Base-by-base conservation (phyloP, 176 grass and related monocot species). In the Oryza australiensis region DNA sequence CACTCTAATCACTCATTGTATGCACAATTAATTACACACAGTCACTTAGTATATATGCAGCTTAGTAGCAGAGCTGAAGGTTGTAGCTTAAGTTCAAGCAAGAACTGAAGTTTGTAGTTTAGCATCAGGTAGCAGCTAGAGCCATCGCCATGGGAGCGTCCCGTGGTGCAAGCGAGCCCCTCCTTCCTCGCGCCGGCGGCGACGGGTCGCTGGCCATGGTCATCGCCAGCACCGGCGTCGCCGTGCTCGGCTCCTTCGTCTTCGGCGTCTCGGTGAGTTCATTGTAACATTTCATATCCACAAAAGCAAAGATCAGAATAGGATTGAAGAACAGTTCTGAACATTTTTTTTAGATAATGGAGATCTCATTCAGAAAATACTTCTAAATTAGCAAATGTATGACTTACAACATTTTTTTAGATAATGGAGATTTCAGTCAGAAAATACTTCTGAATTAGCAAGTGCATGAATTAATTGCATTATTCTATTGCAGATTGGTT, bases 221-320 rank as follows among this genome's bases (percentile, higher is more conserved):
- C 72, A n/a, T 92, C 16, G 49, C 86, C 71, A 77, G 90, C 62
- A 92, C 90, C 5, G 75, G 74, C 8, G 87, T 92, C 14, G 63
- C 90, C 5, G 80, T 92, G 8, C 79, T 80, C 51, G 90, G 90
- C 18, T 92, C 90, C 7, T 92, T 92, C 71, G 75, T 59, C 38
- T 92, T 82, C 45, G 90, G 90, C n/a, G 80, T 85, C 62, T 49
- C 79, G 83, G 90, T 92, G 64, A 89, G 90, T 60, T 83, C 53
- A 59, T 59, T 23, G 6, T 59, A n/a, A 59, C 53, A 59, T 59
- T 59, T 59, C 22, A n/a, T 9, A 59, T 23, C 18, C 7, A 1
- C 1, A 23, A 59, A 59, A 9, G 53, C 53, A 59, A 0, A 59
- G 2, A 59, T 1, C 22, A 59, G 20, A 23, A 9, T 59, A 59